Base-by-base conservation (phyloP, 768 basidiomycete species). In the Auricularia auricula-judae region DNA sequence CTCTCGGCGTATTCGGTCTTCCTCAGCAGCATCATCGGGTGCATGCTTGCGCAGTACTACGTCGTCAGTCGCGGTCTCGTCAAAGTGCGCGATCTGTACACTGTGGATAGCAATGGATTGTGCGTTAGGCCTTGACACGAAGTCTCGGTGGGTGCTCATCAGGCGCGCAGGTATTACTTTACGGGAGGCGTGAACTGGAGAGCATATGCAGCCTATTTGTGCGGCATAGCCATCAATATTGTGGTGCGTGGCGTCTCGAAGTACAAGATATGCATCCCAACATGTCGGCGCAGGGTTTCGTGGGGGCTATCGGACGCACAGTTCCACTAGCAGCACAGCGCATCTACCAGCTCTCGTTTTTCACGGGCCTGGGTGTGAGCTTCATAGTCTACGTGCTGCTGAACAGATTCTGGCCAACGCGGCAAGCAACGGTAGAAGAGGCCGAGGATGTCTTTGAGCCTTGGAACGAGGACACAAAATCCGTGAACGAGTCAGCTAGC, bases 1-100 rank as follows among this genome's bases (percentile, higher is more conserved):
- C 82, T 93, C 33, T 88, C 87, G 3, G 87, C 88, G 2, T 92
- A 91, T 73, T 86, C 86, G 11, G 89, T 89, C 63, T 92, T 88
- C 78, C 76, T 89, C 56, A 87, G 86, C 61, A 60, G 23, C 33
- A 29, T 23, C 33, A 43, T 34, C 35, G 4, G 43, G 16, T 47
- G 43, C 21, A 23, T 34, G 36, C 47, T 64, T 21, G 61, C 29
- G 39, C 89, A 93, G 68, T 92, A 91, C 76, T 93, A 85, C 74
- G 65, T 91, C 47, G 80, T 92, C 66, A 80, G 86, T 51, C 80
- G 80, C 63, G 89, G 87, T 0, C 85, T 86, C 67, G 84, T 88
- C 72, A 81, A 82, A n/a, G 79, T 93, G 39, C 77, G 76, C 12
- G 88, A 93, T 72, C 77, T 93, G 4, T 93, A 93, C 74, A 77